phyloP scores from a whole-genome alignment of 345 rosid species.

The Eucalyptus sp. region DNA sequence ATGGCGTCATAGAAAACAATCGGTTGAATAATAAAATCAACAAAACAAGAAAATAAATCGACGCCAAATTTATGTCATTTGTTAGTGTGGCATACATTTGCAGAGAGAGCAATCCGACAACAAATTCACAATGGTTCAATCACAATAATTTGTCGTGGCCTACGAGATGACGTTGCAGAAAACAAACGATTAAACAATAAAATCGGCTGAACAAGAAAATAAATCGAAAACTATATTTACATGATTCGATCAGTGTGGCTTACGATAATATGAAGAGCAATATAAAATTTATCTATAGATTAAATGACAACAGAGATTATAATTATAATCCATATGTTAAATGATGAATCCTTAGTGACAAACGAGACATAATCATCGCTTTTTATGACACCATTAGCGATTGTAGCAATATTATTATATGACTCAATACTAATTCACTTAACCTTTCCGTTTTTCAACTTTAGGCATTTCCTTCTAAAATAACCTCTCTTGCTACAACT shows the following conservation, averaged over 20 bases:
- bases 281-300: background rate
- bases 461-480: background rate
- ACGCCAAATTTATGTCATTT: background rate
- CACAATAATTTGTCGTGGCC: too few relatives aligned
- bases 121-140: too few relatives aligned
- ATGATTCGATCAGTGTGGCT: background rate
- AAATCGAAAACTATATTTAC: background rate
- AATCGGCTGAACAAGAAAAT: background rate
- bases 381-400: background rate
- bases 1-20: background rate
- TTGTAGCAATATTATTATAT: background rate
- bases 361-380: background rate
- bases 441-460: background rate
- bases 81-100: fast-evolving
- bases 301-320: background rate
- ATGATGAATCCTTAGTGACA: background rate
- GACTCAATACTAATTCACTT: background rate
- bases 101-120: background rate
- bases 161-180: background rate
- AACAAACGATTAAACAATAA: too few relatives aligned
- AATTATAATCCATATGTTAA: background rate
- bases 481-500: background rate
- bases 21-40: background rate
- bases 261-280: background rate
- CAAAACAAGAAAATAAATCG: background rate